phyloP scores from a whole-genome alignment of 768 basidiomycete genomes.

The Pisolithus microcarpus region DNA sequence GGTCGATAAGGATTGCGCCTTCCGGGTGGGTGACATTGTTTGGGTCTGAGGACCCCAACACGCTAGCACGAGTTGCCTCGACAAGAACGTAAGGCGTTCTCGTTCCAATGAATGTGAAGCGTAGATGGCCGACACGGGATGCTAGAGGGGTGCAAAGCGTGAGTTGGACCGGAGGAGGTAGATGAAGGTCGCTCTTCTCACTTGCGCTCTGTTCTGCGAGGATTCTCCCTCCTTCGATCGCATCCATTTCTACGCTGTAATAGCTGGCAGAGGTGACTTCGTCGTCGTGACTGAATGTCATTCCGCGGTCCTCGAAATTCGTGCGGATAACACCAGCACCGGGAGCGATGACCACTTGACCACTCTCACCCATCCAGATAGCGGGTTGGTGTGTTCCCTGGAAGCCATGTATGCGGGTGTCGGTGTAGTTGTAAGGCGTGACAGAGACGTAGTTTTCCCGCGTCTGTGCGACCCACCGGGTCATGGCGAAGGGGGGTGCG shows the following conservation, averaged over 20 bases:
- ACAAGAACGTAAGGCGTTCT: constrained; percentile 52
- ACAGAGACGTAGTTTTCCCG: constrained; percentile 69
- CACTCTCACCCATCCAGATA: constrained; percentile 86
- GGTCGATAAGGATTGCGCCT: constrained; percentile 44
- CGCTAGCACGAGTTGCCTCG: constrained; percentile 57
- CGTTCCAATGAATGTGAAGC: constrained; percentile 54
- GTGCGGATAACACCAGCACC: constrained; percentile 45
- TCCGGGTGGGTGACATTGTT: constrained; percentile 45
- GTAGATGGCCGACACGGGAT: constrained; percentile 68
- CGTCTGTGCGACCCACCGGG: constrained; percentile 79
- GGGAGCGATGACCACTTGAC: constrained; percentile 52
- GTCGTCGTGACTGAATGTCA: constrained; percentile 43
- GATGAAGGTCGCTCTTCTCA: constrained; percentile 25
- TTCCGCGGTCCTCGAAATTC: constrained; percentile 52
- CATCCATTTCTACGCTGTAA: constrained; percentile 53
- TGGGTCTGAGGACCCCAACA: constrained; percentile 47
- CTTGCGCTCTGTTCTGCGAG: constrained; percentile 56
- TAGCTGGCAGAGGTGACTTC: constrained; percentile 50
- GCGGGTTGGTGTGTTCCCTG: constrained; percentile 79
- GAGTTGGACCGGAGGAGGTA: not conserved
- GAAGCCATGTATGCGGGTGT: constrained; percentile 59
- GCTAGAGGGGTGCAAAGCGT: constrained; percentile 32
- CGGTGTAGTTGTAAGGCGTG: constrained; percentile 64
- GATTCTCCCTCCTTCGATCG: constrained; percentile 44
- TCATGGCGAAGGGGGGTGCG: constrained; percentile 82